phyloP scores from a whole-genome alignment of 2,329 filamentous ascomycete genomes.

The Phoma sp. region DNA sequence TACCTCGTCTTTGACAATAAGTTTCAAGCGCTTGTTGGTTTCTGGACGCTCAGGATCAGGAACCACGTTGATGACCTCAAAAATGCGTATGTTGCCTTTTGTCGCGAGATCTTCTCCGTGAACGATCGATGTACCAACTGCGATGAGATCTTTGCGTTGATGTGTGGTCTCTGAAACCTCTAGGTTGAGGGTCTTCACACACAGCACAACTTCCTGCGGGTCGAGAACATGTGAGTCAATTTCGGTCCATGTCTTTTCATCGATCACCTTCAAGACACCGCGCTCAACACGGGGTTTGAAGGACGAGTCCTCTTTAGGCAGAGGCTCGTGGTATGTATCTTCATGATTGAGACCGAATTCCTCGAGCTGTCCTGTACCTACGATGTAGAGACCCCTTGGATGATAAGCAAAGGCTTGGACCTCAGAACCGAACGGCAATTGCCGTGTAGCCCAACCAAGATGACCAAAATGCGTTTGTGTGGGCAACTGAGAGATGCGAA shows the following conservation, averaged over 20 bases:
- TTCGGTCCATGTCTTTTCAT: constrained; percentile 75
- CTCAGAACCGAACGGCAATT: constrained; percentile 72
- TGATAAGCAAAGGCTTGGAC: constrained; percentile 79
- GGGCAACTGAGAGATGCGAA: constrained; percentile 77
- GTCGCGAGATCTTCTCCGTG: constrained; percentile 90
- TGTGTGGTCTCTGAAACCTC: constrained; percentile 92
- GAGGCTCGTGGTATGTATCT: constrained; percentile 83
- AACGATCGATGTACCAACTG: constrained; percentile 83
- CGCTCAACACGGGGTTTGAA: constrained; percentile 72
- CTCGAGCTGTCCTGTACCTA: constrained; percentile 71
- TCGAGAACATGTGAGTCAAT: constrained; percentile 80
- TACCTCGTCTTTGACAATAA: constrained; percentile 88
- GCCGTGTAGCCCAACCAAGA: constrained; percentile 75
- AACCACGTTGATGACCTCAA: constrained; percentile 89
- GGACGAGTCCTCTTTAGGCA: constrained; percentile 68
- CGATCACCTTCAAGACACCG: constrained; percentile 78
- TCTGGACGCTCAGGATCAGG: constrained; percentile 85
- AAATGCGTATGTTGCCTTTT: constrained; percentile 84
- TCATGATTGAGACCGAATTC: constrained; percentile 79
- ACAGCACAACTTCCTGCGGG: constrained; percentile 76
- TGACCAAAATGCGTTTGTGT: constrained; percentile 71
- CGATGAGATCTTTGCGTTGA: constrained; percentile 80
- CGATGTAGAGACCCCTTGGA: constrained; percentile 74
- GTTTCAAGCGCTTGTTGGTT: constrained; percentile 82
- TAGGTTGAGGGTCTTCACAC: constrained; percentile 80